Percentiles rank a stretch among this genome's conserved stretches.
Conservation (phyloP, 2,329 filamentous ascomycete species). For the Acrodontium crateriforme region DNA sequence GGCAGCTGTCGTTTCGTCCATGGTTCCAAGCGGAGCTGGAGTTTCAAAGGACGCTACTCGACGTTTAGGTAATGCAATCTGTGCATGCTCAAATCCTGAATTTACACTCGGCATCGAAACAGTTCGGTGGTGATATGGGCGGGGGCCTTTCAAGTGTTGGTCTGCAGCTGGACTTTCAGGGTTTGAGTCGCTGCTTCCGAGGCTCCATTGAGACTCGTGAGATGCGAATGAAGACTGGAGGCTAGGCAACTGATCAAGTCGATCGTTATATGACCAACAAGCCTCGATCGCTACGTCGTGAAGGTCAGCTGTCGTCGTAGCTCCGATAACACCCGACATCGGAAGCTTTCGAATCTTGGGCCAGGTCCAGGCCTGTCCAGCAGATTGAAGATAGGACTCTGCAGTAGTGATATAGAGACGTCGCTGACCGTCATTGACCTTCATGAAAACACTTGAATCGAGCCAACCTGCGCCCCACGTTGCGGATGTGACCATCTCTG, state of each 20-base stretch:
- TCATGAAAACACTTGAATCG: conserved; percentile 58
- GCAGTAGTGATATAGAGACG: conserved; percentile 64
- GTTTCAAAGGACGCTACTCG: conserved; percentile 20
- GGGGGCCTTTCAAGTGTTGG: conserved; percentile 1
- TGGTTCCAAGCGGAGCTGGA: conserved; percentile 17
- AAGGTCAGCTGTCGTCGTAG: conserved; percentile 46
- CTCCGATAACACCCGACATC: conserved; percentile 31
- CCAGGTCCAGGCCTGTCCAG: conserved; percentile 55
- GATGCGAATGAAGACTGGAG: conserved; percentile 33
- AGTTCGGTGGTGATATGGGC: conserved; percentile 8
- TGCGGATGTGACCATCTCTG: conserved; percentile 60
- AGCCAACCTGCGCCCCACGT: conserved; percentile 61
- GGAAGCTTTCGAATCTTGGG: conserved; percentile 50
- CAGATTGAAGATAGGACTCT: conserved; percentile 58
- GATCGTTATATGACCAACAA: conserved; percentile 54
- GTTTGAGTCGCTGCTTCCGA: conserved; percentile 2
- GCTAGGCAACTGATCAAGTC: conserved; percentile 45
- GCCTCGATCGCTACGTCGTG: conserved; percentile 14
- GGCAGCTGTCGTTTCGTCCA: conserved; percentile 9
- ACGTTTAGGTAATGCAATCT: conserved; percentile 13
- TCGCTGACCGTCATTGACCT: conserved; percentile 44
- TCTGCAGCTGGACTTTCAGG: conserved; percentile 1
- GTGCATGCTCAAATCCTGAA: conserved; percentile 6
- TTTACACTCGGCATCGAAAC: conserved; percentile 15
- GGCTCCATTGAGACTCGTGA: conserved; percentile 17